phyloP scores from a whole-genome alignment of 139 green algal species.

The Pycnococcus provasolii region DNA sequence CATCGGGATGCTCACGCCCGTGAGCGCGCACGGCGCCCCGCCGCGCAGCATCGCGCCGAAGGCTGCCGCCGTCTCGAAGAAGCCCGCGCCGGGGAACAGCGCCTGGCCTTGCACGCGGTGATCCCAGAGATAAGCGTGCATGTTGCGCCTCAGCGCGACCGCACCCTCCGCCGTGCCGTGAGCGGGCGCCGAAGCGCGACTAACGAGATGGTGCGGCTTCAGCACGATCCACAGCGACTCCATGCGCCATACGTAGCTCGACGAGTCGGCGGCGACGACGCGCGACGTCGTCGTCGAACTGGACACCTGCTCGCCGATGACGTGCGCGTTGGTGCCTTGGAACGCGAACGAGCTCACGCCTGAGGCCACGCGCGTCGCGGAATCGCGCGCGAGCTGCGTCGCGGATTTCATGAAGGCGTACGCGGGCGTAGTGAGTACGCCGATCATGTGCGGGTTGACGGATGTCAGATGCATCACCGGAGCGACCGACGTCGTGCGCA shows the following conservation, averaged over 20 bases:
- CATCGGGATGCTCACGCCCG: too few relatives aligned
- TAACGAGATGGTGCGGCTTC: too few relatives aligned
- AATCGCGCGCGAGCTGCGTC: background rate
- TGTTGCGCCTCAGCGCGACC: too few relatives aligned
- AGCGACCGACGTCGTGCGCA: background rate
- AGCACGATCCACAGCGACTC: too few relatives aligned
- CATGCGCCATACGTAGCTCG: too few relatives aligned
- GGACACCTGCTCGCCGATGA: background rate
- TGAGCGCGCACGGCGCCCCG: too few relatives aligned
- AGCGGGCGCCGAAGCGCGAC: too few relatives aligned
- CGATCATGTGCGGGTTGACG: background rate
- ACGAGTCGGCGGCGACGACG: too few relatives aligned
- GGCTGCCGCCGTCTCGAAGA: conserved; percentile 3
- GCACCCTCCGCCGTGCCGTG: too few relatives aligned
- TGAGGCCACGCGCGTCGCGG: background rate
- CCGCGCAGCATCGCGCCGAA: background rate
- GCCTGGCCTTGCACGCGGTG: conserved; percentile 34
- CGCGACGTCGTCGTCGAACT: too few relatives aligned
- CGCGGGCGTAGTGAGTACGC: background rate
- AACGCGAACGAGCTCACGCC: conserved; percentile 74
- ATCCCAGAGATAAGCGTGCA: conserved; percentile 46
- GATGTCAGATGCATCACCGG: background rate
- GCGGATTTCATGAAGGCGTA: background rate
- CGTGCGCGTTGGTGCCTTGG: conserved; percentile 63
- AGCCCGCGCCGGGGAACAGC: conserved; percentile 12